Conservation (phyloP, 75 land plant genomes). For the Chamaecyparis obtusa region DNA sequence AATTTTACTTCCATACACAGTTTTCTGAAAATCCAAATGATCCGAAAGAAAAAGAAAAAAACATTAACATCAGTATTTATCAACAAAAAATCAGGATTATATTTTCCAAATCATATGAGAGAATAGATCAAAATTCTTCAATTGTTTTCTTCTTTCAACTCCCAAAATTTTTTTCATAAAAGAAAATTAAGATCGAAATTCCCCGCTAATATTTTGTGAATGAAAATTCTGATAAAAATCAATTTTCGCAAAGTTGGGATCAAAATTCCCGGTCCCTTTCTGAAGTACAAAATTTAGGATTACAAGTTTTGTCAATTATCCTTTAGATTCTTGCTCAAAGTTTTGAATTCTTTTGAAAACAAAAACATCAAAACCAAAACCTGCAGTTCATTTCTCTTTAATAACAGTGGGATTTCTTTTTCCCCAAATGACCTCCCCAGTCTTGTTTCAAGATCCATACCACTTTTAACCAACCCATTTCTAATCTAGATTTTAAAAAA, state of each 20-base stretch:
- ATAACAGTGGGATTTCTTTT: not conserved
- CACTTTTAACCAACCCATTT: not conserved
- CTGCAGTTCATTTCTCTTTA: not conserved
- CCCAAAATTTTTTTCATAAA: not conserved
- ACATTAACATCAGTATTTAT: not conserved
- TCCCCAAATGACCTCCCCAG: not conserved
- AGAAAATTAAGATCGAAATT: not conserved
- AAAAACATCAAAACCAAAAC: not conserved
- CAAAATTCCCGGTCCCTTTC: not conserved
- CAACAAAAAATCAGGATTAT: too few relatives aligned
- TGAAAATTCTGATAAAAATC: not conserved
- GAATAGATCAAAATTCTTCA: too few relatives aligned
- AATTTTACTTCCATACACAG: not conserved
- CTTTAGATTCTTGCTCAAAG: not conserved
- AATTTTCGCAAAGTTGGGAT: not conserved
- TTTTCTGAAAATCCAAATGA: not conserved
- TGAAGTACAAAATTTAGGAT: not conserved
- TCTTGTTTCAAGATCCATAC: too few relatives aligned
- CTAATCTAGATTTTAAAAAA: not conserved
- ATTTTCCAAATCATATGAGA: too few relatives aligned
- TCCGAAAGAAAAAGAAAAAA: not conserved
- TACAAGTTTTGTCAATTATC: not conserved
- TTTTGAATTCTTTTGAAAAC: not conserved
- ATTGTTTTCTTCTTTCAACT: not conserved
- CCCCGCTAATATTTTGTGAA: not conserved